phyloP scores from a whole-genome alignment of 1,284 basidiomycete genomes.

The Lignosus rhinocerotis region DNA sequence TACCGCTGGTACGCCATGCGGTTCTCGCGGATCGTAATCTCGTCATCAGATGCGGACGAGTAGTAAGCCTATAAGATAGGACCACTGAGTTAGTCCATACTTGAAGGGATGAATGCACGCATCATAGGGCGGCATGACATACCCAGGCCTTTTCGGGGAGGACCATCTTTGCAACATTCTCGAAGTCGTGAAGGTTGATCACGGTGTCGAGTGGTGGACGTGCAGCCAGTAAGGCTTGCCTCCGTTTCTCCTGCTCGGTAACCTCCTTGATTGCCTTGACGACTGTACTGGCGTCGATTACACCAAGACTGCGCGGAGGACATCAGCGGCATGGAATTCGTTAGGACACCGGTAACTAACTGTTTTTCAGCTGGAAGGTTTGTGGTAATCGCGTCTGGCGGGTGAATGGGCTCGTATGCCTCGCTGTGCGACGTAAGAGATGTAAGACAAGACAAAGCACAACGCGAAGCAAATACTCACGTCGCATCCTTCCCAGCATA shows the following conservation, averaged over 20 bases:
- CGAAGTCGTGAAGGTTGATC: conserved; percentile 74
- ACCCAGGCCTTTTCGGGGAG: conserved; percentile 51
- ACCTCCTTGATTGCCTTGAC: conserved; percentile 45
- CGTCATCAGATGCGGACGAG: conserved; percentile 63
- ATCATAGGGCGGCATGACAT: not conserved
- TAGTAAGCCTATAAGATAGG: conserved; percentile 61
- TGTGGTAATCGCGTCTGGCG: conserved; percentile 61
- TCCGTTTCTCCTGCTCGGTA: conserved; percentile 44
- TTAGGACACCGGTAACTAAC: conserved; percentile 20
- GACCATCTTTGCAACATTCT: conserved; percentile 55
- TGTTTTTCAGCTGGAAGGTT: conserved; percentile 56
- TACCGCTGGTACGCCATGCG: conserved; percentile 62
- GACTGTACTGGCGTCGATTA: conserved; percentile 48
- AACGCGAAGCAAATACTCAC: conserved; percentile 33
- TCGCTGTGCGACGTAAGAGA: conserved; percentile 34
- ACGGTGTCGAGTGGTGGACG: conserved; percentile 60
- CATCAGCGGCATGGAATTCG: not conserved
- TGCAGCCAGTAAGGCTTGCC: conserved; percentile 39
- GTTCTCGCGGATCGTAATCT: conserved; percentile 71
- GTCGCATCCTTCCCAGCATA: conserved; percentile 80
- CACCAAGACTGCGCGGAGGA: conserved; percentile 41
- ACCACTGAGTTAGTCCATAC: not conserved
- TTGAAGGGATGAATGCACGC: not conserved
- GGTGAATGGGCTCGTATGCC: conserved; percentile 65
- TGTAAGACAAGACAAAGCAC: not conserved